Base-by-base conservation (phyloP, 2,329 filamentous ascomycete genomes). In the Diaporthe longicolla region DNA sequence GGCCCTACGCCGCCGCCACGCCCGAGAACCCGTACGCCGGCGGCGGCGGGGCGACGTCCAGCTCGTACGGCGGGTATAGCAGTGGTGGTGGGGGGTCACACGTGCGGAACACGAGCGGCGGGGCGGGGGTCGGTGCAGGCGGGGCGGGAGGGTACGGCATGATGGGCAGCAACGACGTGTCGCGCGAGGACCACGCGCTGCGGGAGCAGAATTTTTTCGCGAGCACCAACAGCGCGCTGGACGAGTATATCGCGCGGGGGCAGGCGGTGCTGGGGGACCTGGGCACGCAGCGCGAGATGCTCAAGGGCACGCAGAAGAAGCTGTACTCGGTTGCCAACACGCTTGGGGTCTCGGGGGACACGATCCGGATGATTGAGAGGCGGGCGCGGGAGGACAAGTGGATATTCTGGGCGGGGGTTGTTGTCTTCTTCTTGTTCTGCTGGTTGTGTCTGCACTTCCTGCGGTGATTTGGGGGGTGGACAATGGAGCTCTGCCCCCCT, bases 321-420 rank as follows among this genome's bases (percentile, higher is more conserved):
- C 87, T 99, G 66, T 98, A 98, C 81, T 96, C 91, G 78, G 95
- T 98, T 26, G 97, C 94, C 9, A 98, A 97, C 81, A 98, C 97
- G 29, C 85, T 99, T 63, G 97, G 97, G 0, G 90, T 99, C 74
- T 97, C 94, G 80, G 95, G 96, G 26, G 96, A 98, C 82, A 99
- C 97, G 2, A 99, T 99, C 77, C 92, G 97, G 61, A 98, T 97
- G 95, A 93, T 99, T 55, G 96, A 98, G 85, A 86, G 97, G 78
- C 89, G 97, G 76, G 95, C 97, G 68, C 93, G 92, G 82, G 94
- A 98, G 86, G 97, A 99, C 82, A 98, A 98, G 85, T 98, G 95
- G 95, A 97, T 99, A 48, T 99, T 99, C 82, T 94, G 93, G 89
- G 93, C 87, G 0, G 95, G 97, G 0, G 95, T 96, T 3, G 84